Conservation (phyloP, 1,284 basidiomycete species). For the Apiotrichum siamense region DNA sequence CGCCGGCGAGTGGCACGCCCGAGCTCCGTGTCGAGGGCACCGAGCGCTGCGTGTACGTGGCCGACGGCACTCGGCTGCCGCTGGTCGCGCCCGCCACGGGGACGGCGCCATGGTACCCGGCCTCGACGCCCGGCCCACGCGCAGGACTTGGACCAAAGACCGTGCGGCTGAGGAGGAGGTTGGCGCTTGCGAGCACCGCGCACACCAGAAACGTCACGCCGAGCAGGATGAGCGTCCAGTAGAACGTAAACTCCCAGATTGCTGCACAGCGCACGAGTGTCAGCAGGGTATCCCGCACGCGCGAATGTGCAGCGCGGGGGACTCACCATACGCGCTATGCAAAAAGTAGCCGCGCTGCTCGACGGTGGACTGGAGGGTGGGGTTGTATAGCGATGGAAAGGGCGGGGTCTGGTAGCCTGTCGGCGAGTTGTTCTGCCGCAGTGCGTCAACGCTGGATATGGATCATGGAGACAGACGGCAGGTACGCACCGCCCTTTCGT, state of each 20-base stretch:
- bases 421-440: constrained; percentile 18
- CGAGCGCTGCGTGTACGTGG: not conserved
- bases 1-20: not conserved
- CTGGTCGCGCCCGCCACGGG: not conserved
- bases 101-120: too few relatives aligned
- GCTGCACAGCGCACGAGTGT: constrained; percentile 54
- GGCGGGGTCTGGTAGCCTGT: constrained; percentile 38
- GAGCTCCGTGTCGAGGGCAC: too few relatives aligned
- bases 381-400: constrained; percentile 54
- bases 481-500: constrained; percentile 4
- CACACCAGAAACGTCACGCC: constrained; percentile 63
- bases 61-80: not conserved
- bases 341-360: constrained; percentile 39
- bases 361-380: constrained; percentile 41
- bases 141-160: not conserved
- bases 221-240: constrained; percentile 74
- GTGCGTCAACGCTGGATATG: too few relatives aligned
- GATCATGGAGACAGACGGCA: not conserved
- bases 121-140: too few relatives aligned
- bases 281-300: not conserved
- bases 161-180: constrained; percentile 56
- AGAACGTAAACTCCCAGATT: constrained; percentile 74
- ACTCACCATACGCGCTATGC: constrained; percentile 47
- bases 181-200: constrained; percentile 62
- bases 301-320: not conserved